Evolutionary conservation across 257 asterid species (phyloP).

Genomic region (Solanum neorickii): DNA sequence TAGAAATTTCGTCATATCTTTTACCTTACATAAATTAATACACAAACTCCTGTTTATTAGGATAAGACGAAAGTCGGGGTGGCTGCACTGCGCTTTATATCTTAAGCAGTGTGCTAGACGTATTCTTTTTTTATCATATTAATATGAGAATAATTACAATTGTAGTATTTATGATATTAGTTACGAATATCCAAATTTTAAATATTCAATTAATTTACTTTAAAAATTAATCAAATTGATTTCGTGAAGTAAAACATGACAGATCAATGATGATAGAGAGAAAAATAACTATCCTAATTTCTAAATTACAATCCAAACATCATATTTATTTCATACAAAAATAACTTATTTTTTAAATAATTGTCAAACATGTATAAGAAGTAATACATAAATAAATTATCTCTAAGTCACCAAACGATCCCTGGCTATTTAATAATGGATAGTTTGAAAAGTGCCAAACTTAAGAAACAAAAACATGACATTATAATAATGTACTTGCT

Average conservation of each 20-base stretch:
- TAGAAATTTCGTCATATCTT: no score
- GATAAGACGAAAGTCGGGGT: no score
- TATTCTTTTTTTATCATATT: no score
- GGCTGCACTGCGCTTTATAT: no score
- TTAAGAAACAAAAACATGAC: neutral
- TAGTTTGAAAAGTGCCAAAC: neutral
- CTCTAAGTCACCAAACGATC: neutral
- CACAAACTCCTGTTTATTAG: no score
- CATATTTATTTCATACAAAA: neutral
- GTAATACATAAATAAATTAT: no score
- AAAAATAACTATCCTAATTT: accelerated
- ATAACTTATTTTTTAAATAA: neutral
- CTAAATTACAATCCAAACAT: neutral
- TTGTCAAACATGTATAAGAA: neutral
- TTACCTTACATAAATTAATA: no score
- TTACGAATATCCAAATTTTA: no score
- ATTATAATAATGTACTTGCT: neutral
- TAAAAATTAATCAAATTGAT: no score
- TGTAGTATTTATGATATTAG: no score
- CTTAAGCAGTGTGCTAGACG: no score
- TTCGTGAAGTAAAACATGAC: accelerated
- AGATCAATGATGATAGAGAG: accelerated
- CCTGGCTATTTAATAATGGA: neutral
- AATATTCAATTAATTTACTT: neutral
- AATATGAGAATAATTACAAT: no score